Evolutionary conservation across 2,329 filamentous ascomycete species (phyloP).

Genomic region (Fusarium goolgardi): DNA sequence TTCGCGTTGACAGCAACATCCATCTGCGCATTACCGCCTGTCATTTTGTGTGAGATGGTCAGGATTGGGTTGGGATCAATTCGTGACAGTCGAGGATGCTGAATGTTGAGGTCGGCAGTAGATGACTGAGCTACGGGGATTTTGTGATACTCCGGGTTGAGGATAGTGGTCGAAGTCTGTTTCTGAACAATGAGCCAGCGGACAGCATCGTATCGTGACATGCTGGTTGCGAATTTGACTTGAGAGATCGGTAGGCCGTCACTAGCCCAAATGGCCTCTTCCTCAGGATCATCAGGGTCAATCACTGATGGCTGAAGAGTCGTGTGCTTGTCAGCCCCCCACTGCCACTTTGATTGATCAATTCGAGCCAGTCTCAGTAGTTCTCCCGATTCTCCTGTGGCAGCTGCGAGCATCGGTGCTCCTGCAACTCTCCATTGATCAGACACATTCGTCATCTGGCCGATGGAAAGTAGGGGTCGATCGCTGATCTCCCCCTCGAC

Average conservation of each 20-base stretch:
- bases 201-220: slow-evolving; percentile 52
- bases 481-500: slow-evolving; percentile 43
- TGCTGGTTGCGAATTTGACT: slow-evolving; percentile 61
- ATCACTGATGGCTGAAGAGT: slow-evolving; percentile 61
- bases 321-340: slow-evolving; percentile 59
- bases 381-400: slow-evolving; percentile 68
- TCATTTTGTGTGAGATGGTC: slow-evolving; percentile 62
- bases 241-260: slow-evolving; percentile 62
- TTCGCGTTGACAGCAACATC: slow-evolving; percentile 74
- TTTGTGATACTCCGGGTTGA: slow-evolving; percentile 63
- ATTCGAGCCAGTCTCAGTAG: slow-evolving; percentile 66
- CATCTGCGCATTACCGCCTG: slow-evolving; percentile 66
- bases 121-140: slow-evolving; percentile 49
- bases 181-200: slow-evolving; percentile 68
- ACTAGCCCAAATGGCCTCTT: slow-evolving; percentile 65
- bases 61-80: slow-evolving; percentile 68
- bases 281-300: slow-evolving; percentile 57
- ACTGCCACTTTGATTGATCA: slow-evolving; percentile 64
- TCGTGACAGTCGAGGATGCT: slow-evolving; percentile 57
- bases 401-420: slow-evolving; percentile 59
- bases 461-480: slow-evolving; percentile 63
- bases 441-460: slow-evolving; percentile 62
- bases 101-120: slow-evolving; percentile 5
- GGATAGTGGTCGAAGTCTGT: slow-evolving; percentile 61
- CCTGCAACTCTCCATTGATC: slow-evolving; percentile 41